Base-by-base conservation (phyloP, 2,329 filamentous ascomycete species). In the Cryphonectria naterciae region DNA sequence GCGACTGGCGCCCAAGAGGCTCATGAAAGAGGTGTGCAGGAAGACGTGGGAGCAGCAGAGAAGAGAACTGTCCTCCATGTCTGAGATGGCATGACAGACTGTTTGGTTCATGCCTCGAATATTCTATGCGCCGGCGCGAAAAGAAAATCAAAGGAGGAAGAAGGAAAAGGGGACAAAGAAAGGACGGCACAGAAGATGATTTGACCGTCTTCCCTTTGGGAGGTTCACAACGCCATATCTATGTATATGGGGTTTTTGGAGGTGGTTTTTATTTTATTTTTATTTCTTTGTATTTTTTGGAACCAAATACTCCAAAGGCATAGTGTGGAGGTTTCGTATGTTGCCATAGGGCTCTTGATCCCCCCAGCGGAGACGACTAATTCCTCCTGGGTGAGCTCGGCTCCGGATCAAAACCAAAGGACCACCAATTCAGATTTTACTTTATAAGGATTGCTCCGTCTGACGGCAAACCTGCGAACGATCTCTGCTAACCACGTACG, bases 1-100 rank as follows among this genome's bases (percentile, higher is more conserved):
- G 6, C 86, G 91, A 63, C 87, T 91, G 78, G 91, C 92, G 22
- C 92, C 92, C 1, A 86, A 90, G 68, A 83, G 86, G 62, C 79
- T 91, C 35, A 94, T 94, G 92, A 86, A 89, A 72, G 83, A 86
- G 68, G 88, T 90, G 70, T 84, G 83, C 69, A 78, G 83, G 39
- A 80, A 80, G 73, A 81, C 80, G 0, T 84, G 82, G 82, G 80
- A 81, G 72, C 78, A 78, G 71, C 82, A 83, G 68, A 77, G 75
- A 68, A 72, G 70, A 66, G 73, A 75, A n/a, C 41, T 71, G 37
- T 75, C 73, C 17, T 75, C 71, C 43, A 65, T 32, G 43, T 52
- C 63, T 10, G 41, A 35, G 28, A 37, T 11, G 19, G 41, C 63
- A n/a, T 65, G n/a, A 35, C 32, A 52, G 19, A 35, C 17, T 37